These are phyloP conservation scores for Elaeagnus macrophylla DNA, from an alignment of 306 rosid genomes.

Conservation along the genomic window DNA sequence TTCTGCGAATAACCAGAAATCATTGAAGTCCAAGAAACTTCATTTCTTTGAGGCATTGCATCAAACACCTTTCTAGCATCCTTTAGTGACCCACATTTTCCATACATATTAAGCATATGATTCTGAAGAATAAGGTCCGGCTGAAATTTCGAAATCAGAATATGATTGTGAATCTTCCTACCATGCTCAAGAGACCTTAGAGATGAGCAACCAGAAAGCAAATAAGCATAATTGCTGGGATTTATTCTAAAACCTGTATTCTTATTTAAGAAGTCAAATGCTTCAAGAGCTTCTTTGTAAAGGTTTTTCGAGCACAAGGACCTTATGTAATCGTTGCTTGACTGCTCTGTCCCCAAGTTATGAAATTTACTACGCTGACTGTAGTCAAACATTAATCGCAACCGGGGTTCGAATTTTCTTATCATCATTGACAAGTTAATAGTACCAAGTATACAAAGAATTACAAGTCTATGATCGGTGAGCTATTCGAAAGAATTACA, in stretches of 20 bases:
- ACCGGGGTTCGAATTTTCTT: constrained; percentile 25
- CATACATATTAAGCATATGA: constrained; percentile 61
- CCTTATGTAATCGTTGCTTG: constrained; percentile 36
- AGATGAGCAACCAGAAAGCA: constrained; percentile 55
- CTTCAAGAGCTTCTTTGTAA: constrained; percentile 52
- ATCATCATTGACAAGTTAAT: constrained; percentile 15
- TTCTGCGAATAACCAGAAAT: constrained; percentile 60
- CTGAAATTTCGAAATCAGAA: constrained; percentile 30
- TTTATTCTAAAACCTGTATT: constrained; percentile 25
- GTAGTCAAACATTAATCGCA: constrained; percentile 22
- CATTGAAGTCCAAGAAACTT: constrained; percentile 71
- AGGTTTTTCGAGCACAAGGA: constrained; percentile 38
- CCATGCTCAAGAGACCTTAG: constrained; percentile 50
- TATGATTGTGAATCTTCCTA: constrained; percentile 43
- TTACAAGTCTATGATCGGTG: too few relatives aligned
- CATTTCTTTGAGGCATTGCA: constrained; percentile 49
- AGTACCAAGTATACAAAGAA: background rate
- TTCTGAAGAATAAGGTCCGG: constrained; percentile 46
- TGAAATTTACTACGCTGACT: constrained; percentile 18
- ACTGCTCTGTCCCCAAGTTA: constrained; percentile 20
- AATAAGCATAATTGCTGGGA: constrained; percentile 34
- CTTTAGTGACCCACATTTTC: constrained; percentile 61
- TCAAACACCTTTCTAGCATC: constrained; percentile 62
- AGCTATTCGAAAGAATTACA: too few relatives aligned
- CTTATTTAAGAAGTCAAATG: constrained; percentile 37